These are phyloP conservation scores for Aspergillus neoniger DNA, from an alignment of 2,329 filamentous ascomycete species.

Conservation along the genomic window DNA sequence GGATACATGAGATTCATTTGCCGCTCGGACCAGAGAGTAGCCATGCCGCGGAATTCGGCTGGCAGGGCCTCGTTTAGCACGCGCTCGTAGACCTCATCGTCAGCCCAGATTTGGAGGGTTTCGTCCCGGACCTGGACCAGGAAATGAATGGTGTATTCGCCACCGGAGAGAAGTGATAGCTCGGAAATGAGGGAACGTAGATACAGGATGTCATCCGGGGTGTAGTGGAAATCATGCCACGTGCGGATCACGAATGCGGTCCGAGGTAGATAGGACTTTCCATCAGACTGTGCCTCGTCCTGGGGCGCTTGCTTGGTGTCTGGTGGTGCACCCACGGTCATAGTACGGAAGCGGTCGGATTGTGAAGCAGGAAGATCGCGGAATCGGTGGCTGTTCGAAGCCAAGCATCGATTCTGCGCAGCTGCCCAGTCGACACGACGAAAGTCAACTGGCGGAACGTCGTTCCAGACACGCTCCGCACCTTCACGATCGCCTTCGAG, in stretches of 20 bases:
- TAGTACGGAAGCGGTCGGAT: constrained; percentile 37
- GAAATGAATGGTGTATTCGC: constrained; percentile 81
- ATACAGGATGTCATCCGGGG: constrained; percentile 74
- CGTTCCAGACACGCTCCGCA: constrained; percentile 75
- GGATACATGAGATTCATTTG: constrained; percentile 93
- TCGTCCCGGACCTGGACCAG: constrained; percentile 82
- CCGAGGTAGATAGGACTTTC: constrained; percentile 48
- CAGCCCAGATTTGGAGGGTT: constrained; percentile 77
- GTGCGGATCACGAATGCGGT: constrained; percentile 79
- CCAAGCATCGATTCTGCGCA: constrained; percentile 71
- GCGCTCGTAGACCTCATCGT: constrained; percentile 69
- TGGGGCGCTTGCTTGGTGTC: constrained; percentile 20
- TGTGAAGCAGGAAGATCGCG: constrained; percentile 40
- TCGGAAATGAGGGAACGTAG: constrained; percentile 80
- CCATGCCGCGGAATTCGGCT: constrained; percentile 82
- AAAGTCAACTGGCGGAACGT: constrained; percentile 73
- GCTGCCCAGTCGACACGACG: constrained; percentile 75
- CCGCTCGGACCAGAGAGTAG: constrained; percentile 88
- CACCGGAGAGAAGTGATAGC: constrained; percentile 73
- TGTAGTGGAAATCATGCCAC: constrained; percentile 78
- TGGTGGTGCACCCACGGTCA: constrained; percentile 32
- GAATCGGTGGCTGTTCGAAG: constrained; percentile 72
- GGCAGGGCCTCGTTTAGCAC: constrained; percentile 72
- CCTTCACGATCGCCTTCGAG: constrained; percentile 82
- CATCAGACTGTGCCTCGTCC: constrained; percentile 22